A percentile compares a stretch with the other conserved stretches of the same genome.
Evolutionary conservation across 1,284 basidiomycete genomes (phyloP).

Genomic region (Malassezia psittaci): DNA sequence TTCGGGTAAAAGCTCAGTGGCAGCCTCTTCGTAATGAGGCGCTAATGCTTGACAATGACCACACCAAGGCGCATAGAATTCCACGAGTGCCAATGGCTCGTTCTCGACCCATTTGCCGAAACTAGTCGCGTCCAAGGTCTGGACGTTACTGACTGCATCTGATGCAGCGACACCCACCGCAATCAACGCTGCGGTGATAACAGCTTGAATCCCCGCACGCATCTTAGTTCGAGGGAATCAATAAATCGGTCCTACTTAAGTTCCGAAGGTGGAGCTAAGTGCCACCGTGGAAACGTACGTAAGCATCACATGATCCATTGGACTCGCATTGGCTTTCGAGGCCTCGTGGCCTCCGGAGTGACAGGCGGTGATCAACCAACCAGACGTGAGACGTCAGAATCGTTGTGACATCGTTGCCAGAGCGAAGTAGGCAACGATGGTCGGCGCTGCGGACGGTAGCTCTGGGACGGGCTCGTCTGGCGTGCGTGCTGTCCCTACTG

Average conservation of each 20-base stretch:
- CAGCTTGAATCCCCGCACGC: background rate
- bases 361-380: background rate
- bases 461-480: slow-evolving; percentile 21
- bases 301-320: background rate
- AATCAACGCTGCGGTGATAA: background rate
- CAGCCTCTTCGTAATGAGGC: slow-evolving; percentile 81
- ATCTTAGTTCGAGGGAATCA: background rate
- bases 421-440: background rate
- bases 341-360: background rate
- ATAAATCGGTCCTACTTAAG: background rate
- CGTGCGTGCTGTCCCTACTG: slow-evolving; percentile 20
- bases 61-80: slow-evolving; percentile 89
- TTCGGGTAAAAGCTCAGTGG: slow-evolving; percentile 74
- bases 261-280: background rate
- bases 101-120: slow-evolving; percentile 63
- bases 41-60: slow-evolving; percentile 62
- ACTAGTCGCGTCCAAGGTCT: slow-evolving; percentile 61
- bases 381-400: no score
- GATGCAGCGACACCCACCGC: slow-evolving; percentile 3
- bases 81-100: slow-evolving; percentile 71
- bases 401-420: no score
- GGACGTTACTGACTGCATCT: slow-evolving; percentile 60
- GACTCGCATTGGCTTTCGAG: background rate
- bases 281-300: slow-evolving; percentile 3
- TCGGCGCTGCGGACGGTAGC: slow-evolving; percentile 24